Conservation (phyloP, 495 filamentous ascomycete species). For the Terfezia claveryi region DNA sequence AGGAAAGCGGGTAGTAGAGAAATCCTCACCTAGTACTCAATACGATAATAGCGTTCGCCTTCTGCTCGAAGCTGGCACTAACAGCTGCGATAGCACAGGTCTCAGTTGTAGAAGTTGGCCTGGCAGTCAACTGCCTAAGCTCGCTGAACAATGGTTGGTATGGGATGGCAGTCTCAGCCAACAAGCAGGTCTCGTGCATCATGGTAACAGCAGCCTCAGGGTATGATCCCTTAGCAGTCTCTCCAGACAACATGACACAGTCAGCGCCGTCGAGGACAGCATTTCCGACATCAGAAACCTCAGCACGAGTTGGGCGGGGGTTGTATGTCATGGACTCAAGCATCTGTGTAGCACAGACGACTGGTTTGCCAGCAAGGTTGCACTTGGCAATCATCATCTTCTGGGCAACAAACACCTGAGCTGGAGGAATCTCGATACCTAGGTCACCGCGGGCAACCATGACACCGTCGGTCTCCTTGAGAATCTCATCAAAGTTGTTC, state of each 20-base stretch:
- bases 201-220: conserved; percentile 78
- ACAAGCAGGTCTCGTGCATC: conserved; percentile 93
- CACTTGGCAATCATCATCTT: conserved; percentile 99
- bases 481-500: conserved; percentile 97
- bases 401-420: conserved; percentile 96
- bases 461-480: conserved; percentile 89
- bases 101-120: conserved; percentile 69
- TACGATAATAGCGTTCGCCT: conserved; percentile 84
- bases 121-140: conserved; percentile 55
- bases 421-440: conserved; percentile 93
- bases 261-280: conserved; percentile 93
- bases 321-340: conserved; percentile 99
- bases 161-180: conserved; percentile 87
- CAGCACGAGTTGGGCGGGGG: conserved; percentile 86
- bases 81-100: conserved; percentile 92
- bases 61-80: conserved; percentile 79
- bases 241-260: conserved; percentile 98
- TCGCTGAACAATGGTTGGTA: conserved; percentile 95
- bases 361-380: conserved; percentile 96
- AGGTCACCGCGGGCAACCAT: conserved; percentile 99
- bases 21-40: conserved; percentile 56
- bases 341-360: conserved; percentile 75
- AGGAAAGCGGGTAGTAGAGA: not conserved
- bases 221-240: conserved; percentile 95
- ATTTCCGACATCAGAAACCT: conserved; percentile 96